Conservation (phyloP, 352 stramenopile genomes). For the Globisporangium yorkense region DNA sequence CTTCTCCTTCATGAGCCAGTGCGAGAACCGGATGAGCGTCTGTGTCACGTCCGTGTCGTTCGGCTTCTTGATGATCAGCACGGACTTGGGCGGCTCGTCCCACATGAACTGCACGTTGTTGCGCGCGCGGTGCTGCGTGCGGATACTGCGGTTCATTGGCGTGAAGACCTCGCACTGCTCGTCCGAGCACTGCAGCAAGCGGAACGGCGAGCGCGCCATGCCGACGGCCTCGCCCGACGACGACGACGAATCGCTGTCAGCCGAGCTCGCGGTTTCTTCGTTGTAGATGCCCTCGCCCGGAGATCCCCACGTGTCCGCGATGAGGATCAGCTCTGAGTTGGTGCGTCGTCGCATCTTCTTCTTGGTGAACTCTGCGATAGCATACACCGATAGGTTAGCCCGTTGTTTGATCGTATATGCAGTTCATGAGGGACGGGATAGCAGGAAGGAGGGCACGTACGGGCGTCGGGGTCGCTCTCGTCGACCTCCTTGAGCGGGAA, state of each 20-base stretch:
- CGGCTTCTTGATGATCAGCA: constrained; percentile 88
- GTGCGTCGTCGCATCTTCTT: constrained; percentile 51
- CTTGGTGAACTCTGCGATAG: constrained; percentile 33
- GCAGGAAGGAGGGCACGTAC: not conserved
- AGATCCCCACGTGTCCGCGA: constrained; percentile 73
- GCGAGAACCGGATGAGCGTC: constrained; percentile 52
- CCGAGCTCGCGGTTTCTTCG: constrained; percentile 48
- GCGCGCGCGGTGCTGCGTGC: constrained; percentile 73
- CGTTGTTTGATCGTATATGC: not conserved
- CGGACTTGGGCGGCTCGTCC: constrained; percentile 73
- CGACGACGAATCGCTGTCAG: constrained; percentile 29
- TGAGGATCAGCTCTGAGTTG: constrained; percentile 83
- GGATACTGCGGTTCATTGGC: constrained; percentile 81
- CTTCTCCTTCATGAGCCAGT: constrained; percentile 76
- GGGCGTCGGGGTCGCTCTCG: constrained; percentile 7
- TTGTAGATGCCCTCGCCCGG: constrained; percentile 69
- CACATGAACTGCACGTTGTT: constrained; percentile 90
- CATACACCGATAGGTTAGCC: no score
- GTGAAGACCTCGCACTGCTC: constrained; percentile 87
- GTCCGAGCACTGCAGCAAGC: constrained; percentile 80
- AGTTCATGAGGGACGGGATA: not conserved
- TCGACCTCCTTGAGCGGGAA: constrained; percentile 14
- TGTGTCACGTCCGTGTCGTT: constrained; percentile 74
- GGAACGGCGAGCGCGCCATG: constrained; percentile 57
- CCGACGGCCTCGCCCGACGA: constrained; percentile 33